phyloP scores from a whole-genome alignment of 768 basidiomycete species.

The Hebeloma cylindrosporum region DNA sequence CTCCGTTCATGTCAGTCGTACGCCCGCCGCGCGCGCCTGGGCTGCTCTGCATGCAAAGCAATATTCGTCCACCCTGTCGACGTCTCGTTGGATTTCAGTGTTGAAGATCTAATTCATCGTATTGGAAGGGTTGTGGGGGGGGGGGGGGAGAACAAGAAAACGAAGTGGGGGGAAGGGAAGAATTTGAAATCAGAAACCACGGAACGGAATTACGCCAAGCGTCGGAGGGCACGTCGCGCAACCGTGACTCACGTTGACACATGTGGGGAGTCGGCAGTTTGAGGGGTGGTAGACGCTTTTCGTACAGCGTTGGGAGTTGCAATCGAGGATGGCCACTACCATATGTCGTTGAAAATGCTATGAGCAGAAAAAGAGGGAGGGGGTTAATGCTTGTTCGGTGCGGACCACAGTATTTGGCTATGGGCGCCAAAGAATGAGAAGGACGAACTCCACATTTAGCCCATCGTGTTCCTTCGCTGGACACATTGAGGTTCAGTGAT shows the following conservation, averaged over 20 bases:
- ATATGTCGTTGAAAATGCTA: slow-evolving; percentile 82
- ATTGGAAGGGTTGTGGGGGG: no score
- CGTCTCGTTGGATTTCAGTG: slow-evolving; percentile 62
- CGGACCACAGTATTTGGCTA: no score
- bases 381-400: no score
- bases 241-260: slow-evolving; percentile 51
- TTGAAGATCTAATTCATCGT: slow-evolving; percentile 57
- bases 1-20: slow-evolving; percentile 18
- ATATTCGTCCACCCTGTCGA: slow-evolving; percentile 70
- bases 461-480: slow-evolving; percentile 79
- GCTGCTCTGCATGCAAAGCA: slow-evolving; percentile 72
- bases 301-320: slow-evolving; percentile 63
- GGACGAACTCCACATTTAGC: slow-evolving; percentile 62
- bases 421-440: slow-evolving; percentile 7
- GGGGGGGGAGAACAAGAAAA: no score
- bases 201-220: slow-evolving; percentile 1
- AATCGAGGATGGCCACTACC: slow-evolving; percentile 74
- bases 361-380: no score
- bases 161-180: not conserved
- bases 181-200: no score
- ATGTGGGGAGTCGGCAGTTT: slow-evolving; percentile 52
- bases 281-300: slow-evolving; percentile 60
- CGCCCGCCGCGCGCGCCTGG: slow-evolving; percentile 35
- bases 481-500: slow-evolving; percentile 17
- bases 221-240: slow-evolving; percentile 2